phyloP scores from a whole-genome alignment of 2,329 filamentous ascomycete species.

The Colletotrichum tabaci region DNA sequence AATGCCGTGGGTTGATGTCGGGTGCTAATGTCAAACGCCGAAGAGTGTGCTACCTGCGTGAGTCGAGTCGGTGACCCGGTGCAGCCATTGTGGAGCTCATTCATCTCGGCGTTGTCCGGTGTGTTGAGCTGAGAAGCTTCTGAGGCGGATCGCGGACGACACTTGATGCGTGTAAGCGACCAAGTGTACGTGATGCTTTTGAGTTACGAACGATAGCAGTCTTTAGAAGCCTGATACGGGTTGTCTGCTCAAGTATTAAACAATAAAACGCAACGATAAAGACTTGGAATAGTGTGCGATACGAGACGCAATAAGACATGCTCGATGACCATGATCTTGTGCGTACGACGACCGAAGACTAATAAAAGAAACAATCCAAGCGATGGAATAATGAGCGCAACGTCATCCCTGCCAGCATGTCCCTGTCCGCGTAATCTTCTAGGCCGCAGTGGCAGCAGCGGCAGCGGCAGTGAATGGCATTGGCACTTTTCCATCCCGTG shows the following conservation, averaged over 20 bases:
- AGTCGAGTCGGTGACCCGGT: neutral
- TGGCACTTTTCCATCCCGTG: slow-evolving; percentile 1
- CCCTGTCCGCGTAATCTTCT: slow-evolving; percentile 41
- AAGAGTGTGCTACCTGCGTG: neutral
- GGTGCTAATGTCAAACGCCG: slow-evolving; percentile 3
- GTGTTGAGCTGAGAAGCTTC: slow-evolving; percentile 7
- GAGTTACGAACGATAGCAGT: no score
- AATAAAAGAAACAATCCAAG: neutral
- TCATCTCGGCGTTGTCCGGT: slow-evolving; percentile 24
- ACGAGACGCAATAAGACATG: no score
- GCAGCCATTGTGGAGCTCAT: slow-evolving; percentile 3
- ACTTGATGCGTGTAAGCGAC: no score
- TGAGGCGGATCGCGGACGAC: neutral
- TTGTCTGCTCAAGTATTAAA: no score
- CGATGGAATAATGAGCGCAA: slow-evolving; percentile 16
- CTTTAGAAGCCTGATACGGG: no score
- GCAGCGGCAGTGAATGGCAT: neutral
- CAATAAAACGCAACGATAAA: no score
- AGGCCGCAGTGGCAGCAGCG: slow-evolving; percentile 34
- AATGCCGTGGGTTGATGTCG: neutral
- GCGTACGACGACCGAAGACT: neutral
- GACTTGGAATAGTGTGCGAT: no score
- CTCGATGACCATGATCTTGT: no score
- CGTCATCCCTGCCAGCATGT: slow-evolving; percentile 34
- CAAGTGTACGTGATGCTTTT: no score